Conservation (phyloP, 176 grass and related monocot genomes). For the Thinopyrum elongatum region DNA sequence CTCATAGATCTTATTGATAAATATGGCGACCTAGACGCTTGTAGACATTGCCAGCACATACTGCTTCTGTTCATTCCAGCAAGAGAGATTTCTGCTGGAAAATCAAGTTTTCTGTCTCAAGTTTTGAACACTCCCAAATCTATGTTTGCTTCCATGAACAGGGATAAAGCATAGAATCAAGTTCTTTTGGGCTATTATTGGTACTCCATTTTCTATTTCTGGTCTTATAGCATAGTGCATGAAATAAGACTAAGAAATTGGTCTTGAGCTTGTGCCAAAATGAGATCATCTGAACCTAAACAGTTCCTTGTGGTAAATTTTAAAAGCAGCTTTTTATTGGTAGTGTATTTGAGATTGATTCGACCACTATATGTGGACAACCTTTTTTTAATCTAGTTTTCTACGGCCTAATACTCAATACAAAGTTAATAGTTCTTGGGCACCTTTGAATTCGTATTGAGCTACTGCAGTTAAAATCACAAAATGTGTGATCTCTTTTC, state of each 20-base stretch:
- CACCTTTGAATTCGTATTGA: neutral
- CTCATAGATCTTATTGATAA: too few species aligned
- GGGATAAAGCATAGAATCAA: neutral
- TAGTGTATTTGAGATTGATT: slow-evolving; percentile 11
- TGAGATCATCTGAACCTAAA: neutral
- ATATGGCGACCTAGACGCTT: too few species aligned
- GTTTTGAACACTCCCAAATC: too few species aligned
- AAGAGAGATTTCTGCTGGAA: too few species aligned
- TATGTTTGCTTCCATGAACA: too few species aligned
- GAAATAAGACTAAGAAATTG: neutral
- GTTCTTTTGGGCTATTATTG: neutral
- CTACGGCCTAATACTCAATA: neutral
- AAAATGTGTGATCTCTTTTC: too few species aligned
- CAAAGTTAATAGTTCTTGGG: neutral
- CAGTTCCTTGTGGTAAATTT: neutral
- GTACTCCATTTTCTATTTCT: neutral
- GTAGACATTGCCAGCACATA: too few species aligned
- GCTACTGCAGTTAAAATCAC: too few species aligned
- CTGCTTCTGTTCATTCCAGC: too few species aligned
- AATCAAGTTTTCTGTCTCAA: too few species aligned
- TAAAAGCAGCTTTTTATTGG: neutral
- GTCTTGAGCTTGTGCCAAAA: neutral
- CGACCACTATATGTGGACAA: neutral
- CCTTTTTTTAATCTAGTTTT: slow-evolving; percentile 7
- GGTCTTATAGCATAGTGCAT: neutral